Conservation (phyloP, 208 protist genomes). For the Leishmania tropica region DNA sequence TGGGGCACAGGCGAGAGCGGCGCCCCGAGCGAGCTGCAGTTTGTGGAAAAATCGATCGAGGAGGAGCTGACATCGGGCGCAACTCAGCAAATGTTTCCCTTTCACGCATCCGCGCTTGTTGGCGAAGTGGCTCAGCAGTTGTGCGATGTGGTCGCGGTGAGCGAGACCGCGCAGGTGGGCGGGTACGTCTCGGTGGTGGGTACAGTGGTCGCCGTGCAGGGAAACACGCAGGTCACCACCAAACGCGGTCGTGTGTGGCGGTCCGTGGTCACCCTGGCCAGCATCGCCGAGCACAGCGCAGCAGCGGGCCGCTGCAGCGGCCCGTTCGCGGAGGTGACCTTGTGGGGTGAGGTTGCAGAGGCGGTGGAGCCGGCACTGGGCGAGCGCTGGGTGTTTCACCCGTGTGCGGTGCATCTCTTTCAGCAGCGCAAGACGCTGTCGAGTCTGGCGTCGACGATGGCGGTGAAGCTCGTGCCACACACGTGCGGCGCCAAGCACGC, state of each 20-base stretch:
- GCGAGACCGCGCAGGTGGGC: conserved; percentile 36
- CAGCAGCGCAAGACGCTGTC: conserved; percentile 59
- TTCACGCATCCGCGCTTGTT: conserved; percentile 34
- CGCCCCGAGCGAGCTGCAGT: conserved; percentile 42
- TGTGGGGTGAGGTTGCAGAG: conserved; percentile 68
- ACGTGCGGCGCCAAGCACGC: neutral
- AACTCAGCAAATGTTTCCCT: conserved; percentile 30
- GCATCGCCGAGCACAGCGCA: conserved; percentile 19
- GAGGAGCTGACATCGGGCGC: conserved; percentile 6
- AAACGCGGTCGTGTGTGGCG: conserved; percentile 66
- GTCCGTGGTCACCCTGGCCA: conserved; percentile 34
- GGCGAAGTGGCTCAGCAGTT: conserved; percentile 35
- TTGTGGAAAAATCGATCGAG: conserved; percentile 44
- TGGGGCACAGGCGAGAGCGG: conserved; percentile 39
- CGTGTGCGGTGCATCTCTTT: conserved; percentile 60
- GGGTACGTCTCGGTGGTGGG: conserved; percentile 57
- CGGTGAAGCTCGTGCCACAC: conserved; percentile 22
- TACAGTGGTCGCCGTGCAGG: conserved; percentile 35
- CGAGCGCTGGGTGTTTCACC: conserved; percentile 64
- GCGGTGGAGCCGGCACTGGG: conserved; percentile 29
- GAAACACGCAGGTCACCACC: conserved; percentile 41
- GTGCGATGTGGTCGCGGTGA: conserved; percentile 31
- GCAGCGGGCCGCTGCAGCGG: neutral
- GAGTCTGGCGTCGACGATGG: conserved; percentile 24
- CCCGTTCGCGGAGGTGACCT: conserved; percentile 52